These are phyloP conservation scores for Huntiella moniliformis DNA, from an alignment of 2,329 filamentous ascomycete genomes.

Conservation along the genomic window DNA sequence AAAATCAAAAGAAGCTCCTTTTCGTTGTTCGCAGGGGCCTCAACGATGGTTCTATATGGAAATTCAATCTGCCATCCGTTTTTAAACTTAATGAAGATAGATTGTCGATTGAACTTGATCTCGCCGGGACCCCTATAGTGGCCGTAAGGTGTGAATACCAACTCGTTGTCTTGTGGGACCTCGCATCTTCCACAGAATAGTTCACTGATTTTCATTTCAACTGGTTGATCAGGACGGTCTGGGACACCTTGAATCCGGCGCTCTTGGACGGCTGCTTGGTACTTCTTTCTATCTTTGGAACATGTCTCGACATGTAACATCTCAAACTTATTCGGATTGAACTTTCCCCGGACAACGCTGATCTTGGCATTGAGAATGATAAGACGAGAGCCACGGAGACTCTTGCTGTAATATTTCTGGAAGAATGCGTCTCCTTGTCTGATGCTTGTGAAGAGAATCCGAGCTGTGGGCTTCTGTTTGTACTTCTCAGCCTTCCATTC, in stretches of 20 bases:
- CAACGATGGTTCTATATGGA: conserved; percentile 28
- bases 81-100: conserved; percentile 22
- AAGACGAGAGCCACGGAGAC: conserved; percentile 16
- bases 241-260: conserved; percentile 12
- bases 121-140: conserved; percentile 18
- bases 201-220: conserved; percentile 11
- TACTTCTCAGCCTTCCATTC: conserved; percentile 27
- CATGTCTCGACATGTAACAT: conserved; percentile 16
- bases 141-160: conserved; percentile 27
- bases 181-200: conserved; percentile 31
- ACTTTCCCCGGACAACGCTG: conserved; percentile 20
- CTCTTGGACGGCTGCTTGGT: conserved; percentile 9
- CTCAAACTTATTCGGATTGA: conserved; percentile 14
- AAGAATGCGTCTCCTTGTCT: conserved; percentile 28
- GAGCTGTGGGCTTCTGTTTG: conserved; percentile 18
- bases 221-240: conserved; percentile 10
- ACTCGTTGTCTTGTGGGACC: conserved; percentile 18
- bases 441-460: conserved; percentile 24
- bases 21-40: conserved; percentile 22
- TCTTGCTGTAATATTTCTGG: conserved; percentile 1
- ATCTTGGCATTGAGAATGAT: conserved; percentile 17
- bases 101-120: conserved; percentile 25
- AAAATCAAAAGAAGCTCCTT: conserved; percentile 31
- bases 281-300: conserved; percentile 12
- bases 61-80: conserved; percentile 25